Evolutionary conservation across 768 basidiomycete species (phyloP).

Genomic region (Arthromyces matolae): DNA sequence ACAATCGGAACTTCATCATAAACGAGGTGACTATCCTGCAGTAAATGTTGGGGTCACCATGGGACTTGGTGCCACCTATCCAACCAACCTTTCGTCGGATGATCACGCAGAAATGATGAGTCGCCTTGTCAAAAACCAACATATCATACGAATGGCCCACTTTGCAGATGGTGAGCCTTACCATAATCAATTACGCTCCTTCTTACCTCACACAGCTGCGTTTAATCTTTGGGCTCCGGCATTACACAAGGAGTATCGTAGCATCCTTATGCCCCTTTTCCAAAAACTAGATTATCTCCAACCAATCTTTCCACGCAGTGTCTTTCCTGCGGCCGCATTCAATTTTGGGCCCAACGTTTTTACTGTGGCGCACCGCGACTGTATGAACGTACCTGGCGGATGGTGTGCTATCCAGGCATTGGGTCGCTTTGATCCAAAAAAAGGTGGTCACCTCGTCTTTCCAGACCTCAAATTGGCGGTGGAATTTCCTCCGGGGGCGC

Average conservation of each 20-base stretch:
- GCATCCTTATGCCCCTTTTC: not conserved
- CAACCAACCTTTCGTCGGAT: not conserved
- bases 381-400: not conserved
- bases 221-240: conserved; percentile 1
- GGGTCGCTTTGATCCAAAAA: not conserved
- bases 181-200: not conserved
- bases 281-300: not conserved
- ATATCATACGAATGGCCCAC: not conserved
- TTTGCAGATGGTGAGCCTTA: not conserved
- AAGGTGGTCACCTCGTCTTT: not conserved
- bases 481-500: conserved; percentile 1
- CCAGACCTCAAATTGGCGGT: not conserved
- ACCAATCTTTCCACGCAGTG: conserved; percentile 1
- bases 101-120: not conserved
- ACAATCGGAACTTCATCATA: not conserved
- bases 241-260: not conserved
- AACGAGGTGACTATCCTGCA: not conserved
- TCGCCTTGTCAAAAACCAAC: not conserved
- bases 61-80: not conserved
- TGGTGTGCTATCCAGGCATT: not conserved
- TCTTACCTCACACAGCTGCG: not conserved
- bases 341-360: not conserved
- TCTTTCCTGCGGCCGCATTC: not conserved
- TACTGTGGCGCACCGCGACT: not conserved
- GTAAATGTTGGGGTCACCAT: conserved; percentile 5